A percentile compares a stretch with the other conserved stretches of the same genome.
phyloP scores from a whole-genome alignment of 2,329 filamentous ascomycete species.

The Phialophora chinensis region DNA sequence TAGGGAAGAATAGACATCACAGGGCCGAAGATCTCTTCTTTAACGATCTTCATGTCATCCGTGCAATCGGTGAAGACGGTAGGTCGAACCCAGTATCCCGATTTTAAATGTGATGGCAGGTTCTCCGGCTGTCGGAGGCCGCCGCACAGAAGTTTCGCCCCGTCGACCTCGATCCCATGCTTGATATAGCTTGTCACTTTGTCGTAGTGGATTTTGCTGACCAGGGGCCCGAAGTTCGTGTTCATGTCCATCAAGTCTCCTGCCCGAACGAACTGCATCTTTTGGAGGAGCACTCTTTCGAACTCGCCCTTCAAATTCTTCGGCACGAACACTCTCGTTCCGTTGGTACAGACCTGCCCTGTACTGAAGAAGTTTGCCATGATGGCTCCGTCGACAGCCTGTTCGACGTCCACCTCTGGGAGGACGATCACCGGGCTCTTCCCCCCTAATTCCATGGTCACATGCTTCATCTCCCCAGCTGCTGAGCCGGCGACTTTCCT shows the following conservation, averaged over 20 bases:
- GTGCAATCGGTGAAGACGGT: slow-evolving; percentile 87
- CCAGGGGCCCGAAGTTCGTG: slow-evolving; percentile 85
- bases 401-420: slow-evolving; percentile 76
- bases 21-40: slow-evolving; percentile 87
- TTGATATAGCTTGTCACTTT: slow-evolving; percentile 80
- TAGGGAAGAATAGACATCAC: slow-evolving; percentile 84
- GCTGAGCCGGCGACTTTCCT: slow-evolving; percentile 79
- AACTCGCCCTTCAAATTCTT: slow-evolving; percentile 68
- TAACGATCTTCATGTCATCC: slow-evolving; percentile 78
- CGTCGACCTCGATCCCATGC: slow-evolving; percentile 74
- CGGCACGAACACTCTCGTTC: slow-evolving; percentile 84
- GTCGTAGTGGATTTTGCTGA: slow-evolving; percentile 73
- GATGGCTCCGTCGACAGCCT: slow-evolving; percentile 88
- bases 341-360: slow-evolving; percentile 92
- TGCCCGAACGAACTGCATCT: slow-evolving; percentile 72
- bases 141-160: slow-evolving; percentile 74
- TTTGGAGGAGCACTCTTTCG: slow-evolving; percentile 71
- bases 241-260: slow-evolving; percentile 73
- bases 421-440: slow-evolving; percentile 83
- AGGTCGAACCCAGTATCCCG: slow-evolving; percentile 83
- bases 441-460: slow-evolving; percentile 90
- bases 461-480: slow-evolving; percentile 81
- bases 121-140: slow-evolving; percentile 65
- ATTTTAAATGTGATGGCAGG: slow-evolving; percentile 57
- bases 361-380: slow-evolving; percentile 93